Base-by-base conservation (phyloP, 805 yeast species). In the Candida taoyuanica region DNA sequence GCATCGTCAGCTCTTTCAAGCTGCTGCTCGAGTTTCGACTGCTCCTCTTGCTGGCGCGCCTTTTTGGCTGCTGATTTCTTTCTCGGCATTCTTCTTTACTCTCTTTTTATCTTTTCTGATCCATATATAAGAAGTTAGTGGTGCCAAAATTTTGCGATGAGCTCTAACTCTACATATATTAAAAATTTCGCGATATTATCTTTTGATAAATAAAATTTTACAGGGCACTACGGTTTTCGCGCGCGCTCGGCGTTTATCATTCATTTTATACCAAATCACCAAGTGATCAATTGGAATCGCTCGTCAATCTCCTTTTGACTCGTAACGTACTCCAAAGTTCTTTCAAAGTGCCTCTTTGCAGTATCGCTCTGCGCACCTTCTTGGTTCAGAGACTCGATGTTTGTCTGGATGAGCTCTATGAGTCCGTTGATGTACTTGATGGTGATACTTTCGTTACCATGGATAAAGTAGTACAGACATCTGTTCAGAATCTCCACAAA, bases 401-500 rank as follows among this genome's bases (percentile, higher is more conserved):
- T 83, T 13, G 81, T 78, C 43, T 72, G 72, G 34, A 89, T 86
- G 52, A 93, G 69, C 48, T 86, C 95, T 40, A 93, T 82, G 46
- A 93, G 66, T 8, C 96, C 95, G 53, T 85, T 86, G 53, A 91
- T 78, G 53, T 87, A 87, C 51, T 77, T 76, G 29, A 79, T 69
- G 29, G 84, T 82, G 21, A 91, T 78, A 23, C 64, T 67, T 33
- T 72, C 73, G 49, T 80, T 82, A 4, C 93, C 95, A 50, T 83
- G 89, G 38, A 85, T 81, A 59, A 84, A 82, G 60, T 82, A 93
- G 55, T 88, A 86, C 26, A 91, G 62, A 46, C 95, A 87, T 46
- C 87, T 75, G 64, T 87, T 86, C 47, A 93, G 67, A 16, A 93
- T 87, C 63, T 93, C 98, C 31, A 91, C 81, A 65, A 91, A 89